phyloP scores from a whole-genome alignment of 768 basidiomycete genomes.

The Boletus rubescentipes region DNA sequence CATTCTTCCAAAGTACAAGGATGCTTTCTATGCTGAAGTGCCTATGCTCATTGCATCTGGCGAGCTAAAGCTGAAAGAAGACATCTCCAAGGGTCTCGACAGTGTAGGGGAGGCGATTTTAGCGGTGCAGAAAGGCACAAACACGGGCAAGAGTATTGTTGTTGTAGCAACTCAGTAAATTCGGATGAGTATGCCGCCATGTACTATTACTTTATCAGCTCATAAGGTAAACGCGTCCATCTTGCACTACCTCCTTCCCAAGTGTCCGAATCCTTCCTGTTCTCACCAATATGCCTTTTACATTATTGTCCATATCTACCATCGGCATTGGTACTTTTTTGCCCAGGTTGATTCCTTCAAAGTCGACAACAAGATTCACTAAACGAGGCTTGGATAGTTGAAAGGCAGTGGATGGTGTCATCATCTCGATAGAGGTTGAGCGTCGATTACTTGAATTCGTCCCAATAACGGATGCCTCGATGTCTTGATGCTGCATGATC shows the following conservation, averaged over 20 bases:
- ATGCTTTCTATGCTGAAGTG: conserved; percentile 43
- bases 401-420: not conserved
- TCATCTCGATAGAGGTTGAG: not conserved
- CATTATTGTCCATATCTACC: conserved; percentile 9
- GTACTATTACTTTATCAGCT: not conserved
- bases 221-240: conserved; percentile 25
- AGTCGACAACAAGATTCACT: conserved; percentile 20
- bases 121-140: conserved; percentile 35
- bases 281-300: conserved; percentile 18
- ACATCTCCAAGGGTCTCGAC: conserved; percentile 45
- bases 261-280: conserved; percentile 30
- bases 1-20: conserved; percentile 33
- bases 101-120: conserved; percentile 38
- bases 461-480: not conserved
- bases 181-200: not conserved
- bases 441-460: not conserved
- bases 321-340: conserved; percentile 1
- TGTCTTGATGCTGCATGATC: not conserved
- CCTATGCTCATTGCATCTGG: conserved; percentile 44
- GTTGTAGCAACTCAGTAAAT: conserved; percentile 10
- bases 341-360: conserved; percentile 11
- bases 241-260: conserved; percentile 11
- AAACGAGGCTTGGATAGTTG: conserved; percentile 17
- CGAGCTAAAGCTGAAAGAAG: conserved; percentile 48
- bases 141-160: conserved; percentile 30